These are phyloP conservation scores for Excoecaria cochinchinensis DNA, from an alignment of 345 rosid genomes.

Conservation along the genomic window DNA sequence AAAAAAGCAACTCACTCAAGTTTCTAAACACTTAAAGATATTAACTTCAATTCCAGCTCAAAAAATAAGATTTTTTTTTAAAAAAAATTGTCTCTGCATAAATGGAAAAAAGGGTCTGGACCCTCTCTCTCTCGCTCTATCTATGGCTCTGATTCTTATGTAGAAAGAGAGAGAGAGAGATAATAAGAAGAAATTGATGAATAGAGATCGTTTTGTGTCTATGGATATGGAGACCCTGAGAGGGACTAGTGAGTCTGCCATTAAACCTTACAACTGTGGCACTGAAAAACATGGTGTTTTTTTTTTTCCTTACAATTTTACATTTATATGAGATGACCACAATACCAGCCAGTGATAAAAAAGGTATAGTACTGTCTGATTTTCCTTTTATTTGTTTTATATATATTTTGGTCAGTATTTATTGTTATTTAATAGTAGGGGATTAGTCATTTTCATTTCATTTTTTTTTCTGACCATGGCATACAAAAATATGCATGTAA, in stretches of 20 bases:
- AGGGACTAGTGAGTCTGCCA: conserved; percentile 39
- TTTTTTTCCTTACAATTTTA: conserved; percentile 6
- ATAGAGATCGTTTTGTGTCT: conserved; percentile 44
- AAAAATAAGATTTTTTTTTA: too few species aligned
- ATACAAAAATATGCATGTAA: conserved; percentile 36
- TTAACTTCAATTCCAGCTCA: too few species aligned
- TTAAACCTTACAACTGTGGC: conserved; percentile 45
- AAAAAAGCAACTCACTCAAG: too few species aligned
- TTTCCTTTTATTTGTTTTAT: conserved; percentile 16
- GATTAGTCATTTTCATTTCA: conserved; percentile 25
- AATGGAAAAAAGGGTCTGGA: neutral
- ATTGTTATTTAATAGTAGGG: conserved; percentile 22
- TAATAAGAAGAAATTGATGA: conserved; percentile 5
- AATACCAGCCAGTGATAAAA: conserved; percentile 8
- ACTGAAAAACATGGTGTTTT: conserved; percentile 71
- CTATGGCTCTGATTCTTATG: conserved; percentile 33
- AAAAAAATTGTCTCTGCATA: too few species aligned
- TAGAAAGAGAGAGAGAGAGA: conserved; percentile 18
- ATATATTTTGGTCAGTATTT: conserved; percentile 32
- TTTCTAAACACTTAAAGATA: too few species aligned
- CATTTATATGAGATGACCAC: conserved; percentile 28
- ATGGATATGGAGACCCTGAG: conserved; percentile 31
- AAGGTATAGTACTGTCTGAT: conserved; percentile 18
- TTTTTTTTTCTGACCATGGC: conserved; percentile 23
- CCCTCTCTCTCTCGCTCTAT: neutral